Evolutionary conservation across 257 asterid species (phyloP).

Genomic region (Scutellaria baicalensis): DNA sequence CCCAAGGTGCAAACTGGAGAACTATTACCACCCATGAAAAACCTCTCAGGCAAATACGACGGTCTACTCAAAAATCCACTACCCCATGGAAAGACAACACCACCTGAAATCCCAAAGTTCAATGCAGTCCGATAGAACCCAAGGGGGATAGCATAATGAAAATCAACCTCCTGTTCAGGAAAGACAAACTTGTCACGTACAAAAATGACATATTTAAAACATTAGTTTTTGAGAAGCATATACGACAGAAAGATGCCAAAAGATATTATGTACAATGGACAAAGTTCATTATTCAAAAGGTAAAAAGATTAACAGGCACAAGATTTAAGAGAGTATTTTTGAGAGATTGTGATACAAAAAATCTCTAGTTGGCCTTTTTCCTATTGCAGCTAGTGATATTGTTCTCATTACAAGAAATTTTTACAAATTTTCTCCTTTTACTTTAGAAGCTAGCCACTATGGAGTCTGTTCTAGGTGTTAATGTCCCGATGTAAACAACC

Average conservation of each 20-base stretch:
- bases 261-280: neutral
- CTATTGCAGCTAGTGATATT: neutral
- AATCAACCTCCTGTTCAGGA: conserved; percentile 68
- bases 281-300: neutral
- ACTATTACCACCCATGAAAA: conserved; percentile 84
- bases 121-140: conserved; percentile 75
- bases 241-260: neutral
- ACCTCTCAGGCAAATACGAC: conserved; percentile 68
- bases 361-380: too few relatives aligned
- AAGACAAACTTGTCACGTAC: conserved; percentile 8
- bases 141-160: conserved; percentile 83
- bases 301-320: neutral
- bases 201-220: neutral
- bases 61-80: conserved; percentile 51
- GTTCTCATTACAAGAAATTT: neutral
- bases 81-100: conserved; percentile 84
- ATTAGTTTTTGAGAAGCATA: neutral
- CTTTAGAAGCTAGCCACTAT: conserved; percentile 79
- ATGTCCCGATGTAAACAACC: conserved; percentile 99
- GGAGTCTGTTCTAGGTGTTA: conserved; percentile 99
- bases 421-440: conserved; percentile 29
- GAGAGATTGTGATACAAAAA: too few relatives aligned
- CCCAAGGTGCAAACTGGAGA: conserved; percentile 81
- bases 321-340: neutral
- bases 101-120: conserved; percentile 74